A percentile compares a stretch with the other conserved stretches of the same genome.
These are phyloP conservation scores for Tephrocybe sp. DNA, from an alignment of 768 basidiomycete genomes.

Conservation along the genomic window DNA sequence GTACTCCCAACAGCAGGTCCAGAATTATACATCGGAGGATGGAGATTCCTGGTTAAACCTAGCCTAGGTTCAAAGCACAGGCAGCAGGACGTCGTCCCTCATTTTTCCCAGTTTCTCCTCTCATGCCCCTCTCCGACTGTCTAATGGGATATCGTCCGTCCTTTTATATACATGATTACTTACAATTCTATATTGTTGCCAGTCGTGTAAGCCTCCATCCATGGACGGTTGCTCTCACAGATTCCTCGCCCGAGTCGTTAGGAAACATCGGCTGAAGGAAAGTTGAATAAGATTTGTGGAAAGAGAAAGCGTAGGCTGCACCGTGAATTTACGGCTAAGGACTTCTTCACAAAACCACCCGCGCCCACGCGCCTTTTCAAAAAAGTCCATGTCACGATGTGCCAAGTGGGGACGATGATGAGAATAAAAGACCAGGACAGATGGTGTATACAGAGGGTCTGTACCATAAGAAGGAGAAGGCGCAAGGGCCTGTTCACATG, in stretches of 20 bases:
- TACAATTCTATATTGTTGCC: no score
- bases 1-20: no score
- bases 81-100: no score
- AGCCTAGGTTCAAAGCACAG: no score
- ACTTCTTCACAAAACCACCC: slow-evolving; percentile 80
- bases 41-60: no score
- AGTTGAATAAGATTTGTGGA: not conserved
- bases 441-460: slow-evolving; percentile 16
- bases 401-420: slow-evolving; percentile 87
- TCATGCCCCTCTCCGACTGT: no score
- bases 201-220: slow-evolving; percentile 62
- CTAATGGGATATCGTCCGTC: no score
- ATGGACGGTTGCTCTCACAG: slow-evolving; percentile 77
- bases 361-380: slow-evolving; percentile 51
- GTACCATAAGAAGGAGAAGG: not conserved
- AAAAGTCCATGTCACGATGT: slow-evolving; percentile 80
- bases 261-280: slow-evolving; percentile 82
- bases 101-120: no score
- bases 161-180: no score
- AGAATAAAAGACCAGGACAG: slow-evolving; percentile 80
- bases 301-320: slow-evolving; percentile 26
- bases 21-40: no score
- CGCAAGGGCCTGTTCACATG: slow-evolving; percentile 54
- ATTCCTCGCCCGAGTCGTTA: slow-evolving; percentile 78
- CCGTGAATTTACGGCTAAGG: slow-evolving; percentile 59